Percentiles rank a stretch among this genome's conserved stretches.
Evolutionary conservation across 371 early-diverging fungal species (phyloP).

Genomic region (Mortierella sp.): DNA sequence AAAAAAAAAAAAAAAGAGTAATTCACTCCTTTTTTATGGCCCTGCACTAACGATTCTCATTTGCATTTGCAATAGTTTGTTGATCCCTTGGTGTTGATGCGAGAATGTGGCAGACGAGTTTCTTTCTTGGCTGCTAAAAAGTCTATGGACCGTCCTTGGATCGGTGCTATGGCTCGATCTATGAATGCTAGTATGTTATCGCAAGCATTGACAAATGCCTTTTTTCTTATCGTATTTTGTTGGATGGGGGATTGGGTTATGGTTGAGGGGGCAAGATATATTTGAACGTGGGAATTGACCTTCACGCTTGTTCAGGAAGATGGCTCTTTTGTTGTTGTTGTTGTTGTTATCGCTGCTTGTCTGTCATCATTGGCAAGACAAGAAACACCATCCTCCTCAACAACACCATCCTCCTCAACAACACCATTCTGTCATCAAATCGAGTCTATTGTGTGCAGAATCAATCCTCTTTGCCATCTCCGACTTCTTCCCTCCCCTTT

Average conservation of each 20-base stretch:
- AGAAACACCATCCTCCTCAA: neutral
- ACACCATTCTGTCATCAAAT: neutral
- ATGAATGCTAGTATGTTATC: conserved; percentile 71
- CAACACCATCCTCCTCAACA: too few relatives aligned
- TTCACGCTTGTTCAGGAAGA: neutral
- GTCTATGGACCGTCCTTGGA: conserved; percentile 83
- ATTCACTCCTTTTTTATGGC: neutral
- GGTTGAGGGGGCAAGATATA: neutral
- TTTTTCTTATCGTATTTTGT: neutral
- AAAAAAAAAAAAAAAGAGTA: neutral
- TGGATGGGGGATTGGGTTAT: too few relatives aligned
- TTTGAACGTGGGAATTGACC: neutral
- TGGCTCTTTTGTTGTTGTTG: neutral
- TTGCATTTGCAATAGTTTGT: conserved; percentile 75
- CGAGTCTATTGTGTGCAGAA: neutral
- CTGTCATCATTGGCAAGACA: neutral
- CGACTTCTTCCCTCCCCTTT: neutral
- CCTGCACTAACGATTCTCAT: neutral
- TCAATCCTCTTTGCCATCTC: neutral
- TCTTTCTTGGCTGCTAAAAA: conserved; percentile 89
- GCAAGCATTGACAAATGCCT: neutral
- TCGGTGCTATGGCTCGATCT: conserved; percentile 86
- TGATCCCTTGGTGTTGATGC: conserved; percentile 88
- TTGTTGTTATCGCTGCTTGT: neutral
- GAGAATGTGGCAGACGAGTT: conserved; percentile 81